Conservation (phyloP, 1,139 yeast species). For the Taphrina deformans region DNA sequence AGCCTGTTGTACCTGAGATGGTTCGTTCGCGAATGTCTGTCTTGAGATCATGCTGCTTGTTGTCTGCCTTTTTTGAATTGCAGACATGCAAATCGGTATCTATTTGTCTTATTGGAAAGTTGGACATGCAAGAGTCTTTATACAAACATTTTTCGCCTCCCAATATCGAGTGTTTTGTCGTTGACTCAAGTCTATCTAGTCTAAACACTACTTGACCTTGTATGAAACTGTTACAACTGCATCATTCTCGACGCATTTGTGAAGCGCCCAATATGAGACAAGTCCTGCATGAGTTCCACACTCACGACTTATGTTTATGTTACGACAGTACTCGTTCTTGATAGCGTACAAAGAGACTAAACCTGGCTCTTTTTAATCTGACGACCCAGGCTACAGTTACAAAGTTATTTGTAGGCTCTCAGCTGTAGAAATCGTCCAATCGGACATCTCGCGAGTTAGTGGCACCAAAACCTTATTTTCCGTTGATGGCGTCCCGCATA, state of each 20-base stretch:
- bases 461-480: neutral
- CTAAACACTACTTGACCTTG: neutral
- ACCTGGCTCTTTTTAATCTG: too few relatives aligned
- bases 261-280: neutral
- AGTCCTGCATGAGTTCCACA: neutral
- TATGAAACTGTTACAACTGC: neutral
- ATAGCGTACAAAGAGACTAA: too few relatives aligned
- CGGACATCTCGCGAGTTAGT: neutral
- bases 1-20: neutral
- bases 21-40: neutral
- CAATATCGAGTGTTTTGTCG: too few relatives aligned
- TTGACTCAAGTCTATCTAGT: neutral
- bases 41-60: neutral
- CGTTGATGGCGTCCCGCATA: too few relatives aligned
- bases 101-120: neutral
- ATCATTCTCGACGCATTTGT: neutral
- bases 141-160: too few relatives aligned
- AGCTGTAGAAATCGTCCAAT: too few relatives aligned
- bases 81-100: neutral
- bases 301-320: too few relatives aligned
- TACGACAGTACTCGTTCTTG: too few relatives aligned
- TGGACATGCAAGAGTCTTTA: neutral
- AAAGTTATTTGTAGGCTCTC: too few relatives aligned
- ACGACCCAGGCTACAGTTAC: too few relatives aligned
- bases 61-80: neutral